Base-by-base conservation (phyloP, 2,329 filamentous ascomycete species). In the Stachybotrys elegans region DNA sequence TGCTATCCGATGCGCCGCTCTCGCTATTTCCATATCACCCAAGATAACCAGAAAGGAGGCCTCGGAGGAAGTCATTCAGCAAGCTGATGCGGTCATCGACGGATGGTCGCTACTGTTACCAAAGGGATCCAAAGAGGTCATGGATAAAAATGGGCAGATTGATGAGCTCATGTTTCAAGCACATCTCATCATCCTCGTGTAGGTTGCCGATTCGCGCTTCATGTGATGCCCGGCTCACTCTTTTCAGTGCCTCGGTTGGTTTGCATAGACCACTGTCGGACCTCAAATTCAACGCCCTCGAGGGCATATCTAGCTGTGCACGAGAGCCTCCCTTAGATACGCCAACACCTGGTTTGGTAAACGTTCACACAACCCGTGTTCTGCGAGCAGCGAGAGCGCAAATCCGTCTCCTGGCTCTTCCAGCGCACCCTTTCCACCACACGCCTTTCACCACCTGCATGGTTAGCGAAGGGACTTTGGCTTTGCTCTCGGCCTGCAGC, bases 111-210 rank as follows among this genome's bases (percentile, higher is more conserved):
- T 68, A 20, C 47, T 69, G 9, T 48, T 71, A 3, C 68, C 68
- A 0, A 51, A 62, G 19, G 43, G 51, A 3, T 57, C 57, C 42
- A 58, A 49, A 40, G 52, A 61, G 14, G 51, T 67, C 23, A 62
- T 70, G 57, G 53, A 42, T 1, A 48, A 50, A 17, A 44, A 44
- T 5, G 60, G 60, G 2, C 48, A 58, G 6, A 50, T 74, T 6
- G 88, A 94, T 58, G 86, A 91, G 62, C 81, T 92, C 71, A 79
- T 92, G 59, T 91, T 92, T 66, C 86, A 90, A 59, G 88, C 86
- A 1, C 83, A 86, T 49, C 88, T 90, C 76, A 83, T 90, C 46
- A 73, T 66, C 23, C 64, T 73, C 45, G 72, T 72, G 71, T 74
- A 60, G 57, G 71, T 63, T 7, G 1, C 22, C 5, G 3, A 9